Conservation (phyloP, 2,329 filamentous ascomycete genomes). For the Periconia sp. region DNA sequence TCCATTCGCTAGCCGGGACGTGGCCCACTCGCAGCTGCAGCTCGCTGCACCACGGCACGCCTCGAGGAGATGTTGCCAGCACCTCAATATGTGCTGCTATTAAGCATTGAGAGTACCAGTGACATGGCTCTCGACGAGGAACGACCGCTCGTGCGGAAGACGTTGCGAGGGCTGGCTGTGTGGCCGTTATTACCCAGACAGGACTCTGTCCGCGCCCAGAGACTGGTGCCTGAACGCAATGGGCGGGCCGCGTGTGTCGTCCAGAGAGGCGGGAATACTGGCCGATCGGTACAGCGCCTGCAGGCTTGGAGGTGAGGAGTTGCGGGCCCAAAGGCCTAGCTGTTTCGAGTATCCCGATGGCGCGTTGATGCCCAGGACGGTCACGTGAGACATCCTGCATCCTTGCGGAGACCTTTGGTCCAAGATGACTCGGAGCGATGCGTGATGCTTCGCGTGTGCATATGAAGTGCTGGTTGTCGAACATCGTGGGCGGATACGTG, state of each 20-base stretch:
- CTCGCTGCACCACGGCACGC: constrained; percentile 7
- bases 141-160: constrained; percentile 7
- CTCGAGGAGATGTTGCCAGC: constrained; percentile 5
- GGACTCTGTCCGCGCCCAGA: too few species aligned
- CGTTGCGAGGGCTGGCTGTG: constrained; percentile 1
- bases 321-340: too few species aligned
- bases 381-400: too few species aligned
- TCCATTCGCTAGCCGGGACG: constrained; percentile 28
- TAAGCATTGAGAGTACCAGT: constrained; percentile 15
- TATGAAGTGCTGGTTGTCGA: too few species aligned
- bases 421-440: too few species aligned
- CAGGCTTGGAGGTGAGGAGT: background rate
- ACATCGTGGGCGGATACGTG: too few species aligned
- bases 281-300: constrained; percentile 3
- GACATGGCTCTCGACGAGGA: constrained; percentile 7
- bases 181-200: too few species aligned
- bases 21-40: constrained; percentile 22
- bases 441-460: too few species aligned
- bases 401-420: too few species aligned
- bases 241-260: constrained; percentile 3
- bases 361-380: too few species aligned
- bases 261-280: background rate
- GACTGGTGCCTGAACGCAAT: constrained; percentile 4
- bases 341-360: background rate
- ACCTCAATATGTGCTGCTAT: constrained; percentile 10